Conservation (phyloP, 805 yeast genomes). For the Candida mattraensis region DNA sequence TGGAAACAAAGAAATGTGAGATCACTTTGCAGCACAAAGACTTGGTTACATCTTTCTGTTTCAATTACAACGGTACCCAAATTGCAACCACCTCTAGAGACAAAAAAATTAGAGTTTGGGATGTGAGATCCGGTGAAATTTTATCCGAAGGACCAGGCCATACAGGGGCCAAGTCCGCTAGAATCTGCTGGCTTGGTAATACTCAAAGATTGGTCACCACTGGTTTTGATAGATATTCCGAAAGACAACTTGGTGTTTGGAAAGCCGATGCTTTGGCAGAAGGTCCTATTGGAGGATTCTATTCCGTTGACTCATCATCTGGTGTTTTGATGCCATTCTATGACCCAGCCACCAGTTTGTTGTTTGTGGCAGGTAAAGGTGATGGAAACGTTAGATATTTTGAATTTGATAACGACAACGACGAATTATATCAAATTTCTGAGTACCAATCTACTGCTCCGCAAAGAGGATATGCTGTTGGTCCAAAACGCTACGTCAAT, state of each 20-base stretch:
- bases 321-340: constrained; percentile 92
- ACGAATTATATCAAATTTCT: constrained; percentile 78
- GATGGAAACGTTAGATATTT: constrained; percentile 96
- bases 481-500: constrained; percentile 81
- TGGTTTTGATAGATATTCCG: constrained; percentile 89
- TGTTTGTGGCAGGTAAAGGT: constrained; percentile 95
- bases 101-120: constrained; percentile 89
- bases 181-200: constrained; percentile 90
- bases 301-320: constrained; percentile 83
- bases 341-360: constrained; percentile 76
- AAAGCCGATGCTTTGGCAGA: constrained; percentile 67
- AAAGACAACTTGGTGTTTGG: constrained; percentile 96
- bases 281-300: constrained; percentile 90
- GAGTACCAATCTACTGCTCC: constrained; percentile 89
- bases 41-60: constrained; percentile 88
- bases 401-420: constrained; percentile 86
- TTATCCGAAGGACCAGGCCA: constrained; percentile 88
- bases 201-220: constrained; percentile 85
- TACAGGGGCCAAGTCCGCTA: constrained; percentile 85
- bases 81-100: constrained; percentile 91
- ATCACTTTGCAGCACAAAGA: constrained; percentile 83
- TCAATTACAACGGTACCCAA: constrained; percentile 84
- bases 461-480: constrained; percentile 91
- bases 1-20: constrained; percentile 68
- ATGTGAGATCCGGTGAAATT: constrained; percentile 70